Base-by-base conservation (phyloP, 345 rosid genomes). In the Ricinus communis region DNA sequence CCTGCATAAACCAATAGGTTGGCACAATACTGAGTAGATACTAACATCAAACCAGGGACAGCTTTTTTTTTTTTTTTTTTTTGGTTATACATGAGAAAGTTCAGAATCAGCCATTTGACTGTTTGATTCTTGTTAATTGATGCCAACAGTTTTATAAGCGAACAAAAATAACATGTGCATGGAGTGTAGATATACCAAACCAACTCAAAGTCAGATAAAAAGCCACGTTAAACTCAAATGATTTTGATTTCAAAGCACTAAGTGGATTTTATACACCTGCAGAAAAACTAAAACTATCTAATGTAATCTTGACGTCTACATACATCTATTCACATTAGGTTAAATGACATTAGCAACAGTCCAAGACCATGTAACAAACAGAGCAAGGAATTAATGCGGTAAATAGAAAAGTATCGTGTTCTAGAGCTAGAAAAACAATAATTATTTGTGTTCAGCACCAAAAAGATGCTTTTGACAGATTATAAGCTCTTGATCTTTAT, bases 1-100 rank as follows among this genome's bases (percentile, higher is more conserved):
- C 82, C 96, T 90, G 84, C 77, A 73, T 4, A 55, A 56, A 67
- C 71, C 58, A 72, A 74, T 54, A 68, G 52, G 73, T 60, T 24
- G 19, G 25, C 31, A 46, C 31, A 21, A 21, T 12, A 15, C n/a
- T 65, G n/a, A 72, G 47, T 49, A 36, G 24, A 38, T 36, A 27
- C 46, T 5, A 36, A 54, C 25, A n/a, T 33, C 21, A 62, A 52
- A 52, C 16, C 52, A 12, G 38, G 27, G 22, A 36, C n/a, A 55
- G 16, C 28, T 3, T 21, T 36, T 5, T 22, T 45, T 28, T 51
- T 12, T 30, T 15, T 11, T 31, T 12, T n/a, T n/a, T n/a, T n/a
- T n/a, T n/a, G n/a, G n/a, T n/a, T n/a, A 31, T n/a, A 53, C 18
- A 59, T 0, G 47, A 46, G 22, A 54, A 38, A 56, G 1, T 43